Evolutionary conservation across 306 rosid genomes (phyloP).

Genomic region (Fragaria vesca): DNA sequence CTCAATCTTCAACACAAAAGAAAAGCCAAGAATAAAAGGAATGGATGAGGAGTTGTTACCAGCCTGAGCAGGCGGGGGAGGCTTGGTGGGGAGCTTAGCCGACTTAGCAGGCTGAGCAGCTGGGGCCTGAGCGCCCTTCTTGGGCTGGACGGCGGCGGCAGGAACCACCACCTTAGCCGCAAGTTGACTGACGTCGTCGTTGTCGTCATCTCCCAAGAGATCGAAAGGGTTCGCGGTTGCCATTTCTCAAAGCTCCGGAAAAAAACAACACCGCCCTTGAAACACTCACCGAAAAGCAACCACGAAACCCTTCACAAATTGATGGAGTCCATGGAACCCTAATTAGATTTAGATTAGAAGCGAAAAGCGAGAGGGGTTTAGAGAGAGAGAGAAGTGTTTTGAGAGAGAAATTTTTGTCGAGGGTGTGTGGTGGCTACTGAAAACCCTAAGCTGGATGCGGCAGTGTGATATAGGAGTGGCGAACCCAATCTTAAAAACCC

Average conservation of each 20-base stretch:
- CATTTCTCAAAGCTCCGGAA: conserved; percentile 35
- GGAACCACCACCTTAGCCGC: conserved; percentile 36
- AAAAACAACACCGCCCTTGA: conserved; percentile 16
- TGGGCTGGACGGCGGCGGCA: conserved; percentile 23
- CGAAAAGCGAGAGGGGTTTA: not conserved
- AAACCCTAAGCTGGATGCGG: conserved; percentile 53
- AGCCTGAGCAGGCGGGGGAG: conserved; percentile 61
- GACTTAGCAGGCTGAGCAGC: conserved; percentile 45
- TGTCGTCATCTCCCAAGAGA: conserved; percentile 59
- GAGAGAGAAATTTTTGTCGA: not conserved
- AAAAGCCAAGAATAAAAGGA: not conserved
- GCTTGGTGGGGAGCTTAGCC: conserved; percentile 63
- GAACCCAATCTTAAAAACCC: conserved; percentile 49
- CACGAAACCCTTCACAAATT: conserved; percentile 31
- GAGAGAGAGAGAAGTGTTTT: not conserved
- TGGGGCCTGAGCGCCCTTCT: conserved; percentile 37
- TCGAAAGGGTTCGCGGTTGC: conserved; percentile 60
- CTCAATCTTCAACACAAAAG: not conserved
- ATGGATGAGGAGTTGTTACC: conserved; percentile 25
- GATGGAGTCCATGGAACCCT: conserved; percentile 34
- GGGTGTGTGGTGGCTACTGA: conserved; percentile 3
- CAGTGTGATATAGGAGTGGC: conserved; percentile 23
- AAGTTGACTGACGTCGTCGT: conserved; percentile 53
- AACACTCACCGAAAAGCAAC: conserved; percentile 31
- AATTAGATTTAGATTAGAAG: not conserved